A percentile compares a stretch with the other conserved stretches of the same genome.
Evolutionary conservation across 139 green algal genomes (phyloP).

Genomic region (Tetraselmis chui): DNA sequence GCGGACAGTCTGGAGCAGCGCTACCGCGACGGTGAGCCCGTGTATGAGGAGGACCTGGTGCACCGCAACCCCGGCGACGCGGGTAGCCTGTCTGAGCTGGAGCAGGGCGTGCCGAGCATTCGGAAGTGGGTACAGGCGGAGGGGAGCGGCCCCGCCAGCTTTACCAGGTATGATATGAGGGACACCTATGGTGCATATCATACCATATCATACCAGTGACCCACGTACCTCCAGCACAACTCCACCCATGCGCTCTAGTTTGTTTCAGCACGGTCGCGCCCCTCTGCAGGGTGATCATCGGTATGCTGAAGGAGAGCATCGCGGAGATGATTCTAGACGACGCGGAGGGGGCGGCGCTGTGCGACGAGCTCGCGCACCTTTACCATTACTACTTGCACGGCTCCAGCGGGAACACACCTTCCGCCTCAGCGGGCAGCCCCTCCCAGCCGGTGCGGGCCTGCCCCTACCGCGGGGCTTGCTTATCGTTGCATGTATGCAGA

Average conservation of each 20-base stretch:
- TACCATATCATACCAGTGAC: too few species aligned
- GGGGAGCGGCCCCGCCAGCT: not conserved
- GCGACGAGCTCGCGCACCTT: conserved; percentile 63
- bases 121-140: not conserved
- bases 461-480: too few species aligned
- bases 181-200: too few species aligned
- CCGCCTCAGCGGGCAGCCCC: too few species aligned
- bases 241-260: too few species aligned
- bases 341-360: conserved; percentile 9
- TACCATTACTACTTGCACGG: conserved; percentile 87
- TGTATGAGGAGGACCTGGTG: conserved; percentile 73
- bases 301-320: conserved; percentile 55
- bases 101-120: conserved; percentile 27
- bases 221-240: too few species aligned
- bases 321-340: conserved; percentile 38
- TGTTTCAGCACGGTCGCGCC: not conserved
- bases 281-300: conserved; percentile 41
- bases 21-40: conserved; percentile 44
- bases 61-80: conserved; percentile 48
- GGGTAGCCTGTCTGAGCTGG: conserved; percentile 31
- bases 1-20: conserved; percentile 46
- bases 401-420: conserved; percentile 34
- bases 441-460: not conserved
- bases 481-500: too few species aligned
- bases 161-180: not conserved